phyloP scores from a whole-genome alignment of 192 early-diverging fungal genomes.

The Backusella westeae region DNA sequence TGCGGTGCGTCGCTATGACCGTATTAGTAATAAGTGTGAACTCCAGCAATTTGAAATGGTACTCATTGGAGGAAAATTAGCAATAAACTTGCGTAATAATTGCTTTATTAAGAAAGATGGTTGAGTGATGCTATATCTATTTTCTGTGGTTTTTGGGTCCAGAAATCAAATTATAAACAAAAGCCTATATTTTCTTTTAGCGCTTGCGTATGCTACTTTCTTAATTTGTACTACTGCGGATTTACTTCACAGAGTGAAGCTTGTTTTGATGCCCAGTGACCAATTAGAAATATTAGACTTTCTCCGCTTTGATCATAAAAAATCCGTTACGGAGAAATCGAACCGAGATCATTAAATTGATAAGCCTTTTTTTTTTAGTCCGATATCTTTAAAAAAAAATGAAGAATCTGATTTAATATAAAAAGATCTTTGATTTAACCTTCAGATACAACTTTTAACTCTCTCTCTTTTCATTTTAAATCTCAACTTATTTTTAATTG shows the following conservation, averaged over 20 bases:
- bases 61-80: neutral
- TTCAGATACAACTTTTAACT: neutral
- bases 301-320: neutral
- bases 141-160: neutral
- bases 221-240: neutral
- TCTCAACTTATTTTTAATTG: neutral
- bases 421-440: neutral
- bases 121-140: neutral
- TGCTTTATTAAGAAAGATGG: neutral
- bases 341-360: neutral
- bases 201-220: neutral
- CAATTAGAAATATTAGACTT: neutral
- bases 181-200: neutral
- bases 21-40: neutral
- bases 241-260: neutral
- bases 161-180: no score
- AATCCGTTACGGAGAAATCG: neutral
- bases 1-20: neutral
- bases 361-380: neutral
- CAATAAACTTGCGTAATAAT: neutral
- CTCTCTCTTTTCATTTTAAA: neutral
- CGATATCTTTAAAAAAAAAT: neutral
- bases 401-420: neutral
- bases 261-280: neutral
- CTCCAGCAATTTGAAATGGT: neutral